These are phyloP conservation scores for Adansonia gregorii DNA, from an alignment of 441 rosid species.

Conservation along the genomic window DNA sequence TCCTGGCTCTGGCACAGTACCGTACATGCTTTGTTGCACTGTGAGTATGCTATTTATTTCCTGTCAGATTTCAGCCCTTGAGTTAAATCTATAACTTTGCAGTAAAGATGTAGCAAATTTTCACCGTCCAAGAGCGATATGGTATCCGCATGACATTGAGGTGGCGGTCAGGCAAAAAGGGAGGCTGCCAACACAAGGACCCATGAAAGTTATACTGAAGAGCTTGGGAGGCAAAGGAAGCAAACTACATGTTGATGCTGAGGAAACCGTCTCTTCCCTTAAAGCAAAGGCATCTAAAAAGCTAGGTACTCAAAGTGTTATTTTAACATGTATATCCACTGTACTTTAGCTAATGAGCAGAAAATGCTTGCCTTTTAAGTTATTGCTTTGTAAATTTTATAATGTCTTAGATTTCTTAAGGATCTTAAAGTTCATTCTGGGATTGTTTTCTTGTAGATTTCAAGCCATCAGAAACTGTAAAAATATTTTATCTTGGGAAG, in stretches of 20 bases:
- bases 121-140: constrained; percentile 93
- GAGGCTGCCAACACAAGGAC: constrained; percentile 78
- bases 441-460: constrained; percentile 63
- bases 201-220: constrained; percentile 88
- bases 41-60: constrained; percentile 12
- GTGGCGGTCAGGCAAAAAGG: constrained; percentile 90
- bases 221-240: constrained; percentile 99
- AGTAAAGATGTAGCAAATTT: constrained; percentile 95
- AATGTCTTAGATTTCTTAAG: constrained; percentile 22
- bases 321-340: constrained; percentile 18
- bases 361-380: constrained; percentile 19
- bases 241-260: constrained; percentile 86
- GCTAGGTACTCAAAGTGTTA: constrained; percentile 70
- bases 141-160: constrained; percentile 99
- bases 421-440: constrained; percentile 31
- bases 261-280: constrained; percentile 79
- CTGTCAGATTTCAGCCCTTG: constrained; percentile 2
- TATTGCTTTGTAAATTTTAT: not conserved
- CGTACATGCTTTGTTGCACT: not conserved
- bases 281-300: constrained; percentile 92
- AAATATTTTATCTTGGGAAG: constrained; percentile 79
- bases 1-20: not conserved
- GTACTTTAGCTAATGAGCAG: not conserved
- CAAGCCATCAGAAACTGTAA: constrained; percentile 83
- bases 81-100: constrained; percentile 35